These are phyloP conservation scores for Zopfochytrium polystomum DNA, from an alignment of 371 early-diverging fungal genomes.

Conservation along the genomic window DNA sequence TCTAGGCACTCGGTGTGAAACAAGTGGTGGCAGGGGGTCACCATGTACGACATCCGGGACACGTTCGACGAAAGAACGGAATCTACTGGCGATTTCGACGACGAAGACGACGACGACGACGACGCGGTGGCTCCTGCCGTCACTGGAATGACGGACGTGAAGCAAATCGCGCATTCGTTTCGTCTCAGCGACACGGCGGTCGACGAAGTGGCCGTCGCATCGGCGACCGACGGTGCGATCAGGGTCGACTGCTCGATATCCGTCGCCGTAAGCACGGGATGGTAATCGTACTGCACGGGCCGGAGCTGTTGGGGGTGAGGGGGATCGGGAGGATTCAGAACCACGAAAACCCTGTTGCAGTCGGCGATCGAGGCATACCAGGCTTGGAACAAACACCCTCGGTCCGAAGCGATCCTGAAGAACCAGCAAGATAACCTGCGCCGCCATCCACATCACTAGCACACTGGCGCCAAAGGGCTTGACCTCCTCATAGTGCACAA, in stretches of 20 bases:
- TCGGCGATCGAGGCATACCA: conserved; percentile 40
- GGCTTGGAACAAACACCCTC: conserved; percentile 69
- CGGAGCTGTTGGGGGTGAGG: no score
- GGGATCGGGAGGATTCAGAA: no score
- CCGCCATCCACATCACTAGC: conserved; percentile 53
- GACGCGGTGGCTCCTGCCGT: conserved; percentile 44
- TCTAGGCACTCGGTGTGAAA: conserved; percentile 76
- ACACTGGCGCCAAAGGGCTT: conserved; percentile 39
- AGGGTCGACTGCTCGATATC: not conserved
- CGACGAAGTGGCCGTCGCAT: not conserved
- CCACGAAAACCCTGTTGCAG: conserved; percentile 8
- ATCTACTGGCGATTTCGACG: conserved; percentile 38
- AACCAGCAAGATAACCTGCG: conserved; percentile 61
- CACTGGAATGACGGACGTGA: conserved; percentile 23
- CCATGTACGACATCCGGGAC: conserved; percentile 56
- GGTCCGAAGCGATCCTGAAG: conserved; percentile 71
- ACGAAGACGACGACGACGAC: not conserved
- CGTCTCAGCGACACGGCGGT: conserved; percentile 29
- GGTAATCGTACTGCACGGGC: conserved; percentile 28
- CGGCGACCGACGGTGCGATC: not conserved
- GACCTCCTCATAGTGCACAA: conserved; percentile 48
- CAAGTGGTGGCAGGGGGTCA: conserved; percentile 79
- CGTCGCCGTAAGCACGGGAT: conserved; percentile 16
- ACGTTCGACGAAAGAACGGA: not conserved
- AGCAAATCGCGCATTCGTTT: conserved; percentile 72